Evolutionary conservation across 148 eudicot genomes (phyloP), one percentile per base, ranked within the genome.

Genomic region (Amaranthus cruentus): DNA sequence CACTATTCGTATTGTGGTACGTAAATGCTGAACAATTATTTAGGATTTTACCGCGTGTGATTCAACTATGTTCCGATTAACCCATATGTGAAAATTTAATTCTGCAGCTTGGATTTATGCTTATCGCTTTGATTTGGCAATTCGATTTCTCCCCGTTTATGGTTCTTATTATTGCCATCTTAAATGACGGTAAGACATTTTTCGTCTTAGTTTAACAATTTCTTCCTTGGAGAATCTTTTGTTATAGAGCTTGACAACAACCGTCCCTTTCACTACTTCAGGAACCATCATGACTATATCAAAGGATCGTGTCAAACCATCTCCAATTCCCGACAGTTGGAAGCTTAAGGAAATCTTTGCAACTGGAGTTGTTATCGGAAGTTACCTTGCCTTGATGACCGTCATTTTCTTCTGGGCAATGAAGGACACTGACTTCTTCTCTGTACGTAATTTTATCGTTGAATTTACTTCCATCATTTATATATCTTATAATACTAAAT

Each of bases 211-310:
- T 28, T 28, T 28, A 28, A 28, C 38, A 28, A 28, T 28, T 28
- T 28, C 38, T 28, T 28, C 38, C 38, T 28, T 28, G 38, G 1
- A 28, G 71, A 28, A 1, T 28, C 38, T 28, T 28, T 28, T 28
- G 38, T 28, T 28, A 28, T 28, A 0, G 38, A 28, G 38, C 38
- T 3, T 53, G 48, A 80, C 57, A 43, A 47, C 0, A 66, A 65
- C 48, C 49, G 21, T 76, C 56, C 7, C 13, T 28, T 28, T 15
- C 21, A 65, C 70, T 21, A 54, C 14, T 15, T 76, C 6, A 93
- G 98, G 98, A 58, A 93, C 98, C 38, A 93, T 93, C 78, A 93
- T 93, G 98, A 93, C 98, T 5, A 93, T 93, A 74, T 93, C 98
- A 50, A 93, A 93, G 91, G 98, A 93, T 68, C 80, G 98, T 57